These are phyloP conservation scores for Paecilomyces fulvus DNA, from an alignment of 2,329 filamentous ascomycete species.

Conservation along the genomic window DNA sequence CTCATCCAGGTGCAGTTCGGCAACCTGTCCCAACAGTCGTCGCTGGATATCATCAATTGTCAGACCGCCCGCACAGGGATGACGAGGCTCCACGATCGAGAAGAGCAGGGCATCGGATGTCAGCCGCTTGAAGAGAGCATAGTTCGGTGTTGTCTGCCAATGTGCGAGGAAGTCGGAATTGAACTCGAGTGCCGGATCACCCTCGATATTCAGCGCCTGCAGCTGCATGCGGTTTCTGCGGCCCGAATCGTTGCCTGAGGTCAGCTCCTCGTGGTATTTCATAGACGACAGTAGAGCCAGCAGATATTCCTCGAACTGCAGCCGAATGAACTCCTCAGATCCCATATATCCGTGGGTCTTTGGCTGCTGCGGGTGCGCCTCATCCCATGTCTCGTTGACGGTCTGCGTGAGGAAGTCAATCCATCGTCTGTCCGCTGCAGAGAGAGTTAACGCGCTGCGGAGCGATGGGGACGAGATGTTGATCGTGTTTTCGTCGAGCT, in stretches of 20 bases:
- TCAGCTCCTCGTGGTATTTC: conserved; percentile 73
- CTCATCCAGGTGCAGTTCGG: conserved; percentile 89
- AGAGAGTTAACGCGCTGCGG: conserved; percentile 65
- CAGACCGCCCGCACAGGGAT: conserved; percentile 86
- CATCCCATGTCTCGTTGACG: conserved; percentile 95
- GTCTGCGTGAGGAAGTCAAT: conserved; percentile 92
- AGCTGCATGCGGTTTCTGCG: conserved; percentile 42
- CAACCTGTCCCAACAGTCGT: conserved; percentile 80
- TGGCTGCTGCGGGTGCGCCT: conserved; percentile 77
- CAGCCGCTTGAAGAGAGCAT: conserved; percentile 72
- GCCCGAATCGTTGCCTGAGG: conserved; percentile 30
- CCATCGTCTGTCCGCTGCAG: conserved; percentile 84
- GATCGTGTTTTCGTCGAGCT: conserved; percentile 77
- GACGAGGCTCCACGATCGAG: conserved; percentile 84
- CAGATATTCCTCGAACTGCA: conserved; percentile 96
- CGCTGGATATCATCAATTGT: conserved; percentile 92
- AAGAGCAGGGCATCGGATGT: conserved; percentile 78
- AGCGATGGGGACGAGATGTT: conserved; percentile 76
- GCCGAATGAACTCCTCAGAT: conserved; percentile 92
- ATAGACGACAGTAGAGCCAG: conserved; percentile 78
- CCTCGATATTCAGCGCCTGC: conserved; percentile 56
- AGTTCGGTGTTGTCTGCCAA: conserved; percentile 85
- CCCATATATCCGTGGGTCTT: conserved; percentile 92
- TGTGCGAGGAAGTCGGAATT: conserved; percentile 74
- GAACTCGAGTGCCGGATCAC: conserved; percentile 79